Evolutionary conservation across 805 yeast species (phyloP), one percentile per base, ranked within the genome.

Genomic region (Candida alai): DNA sequence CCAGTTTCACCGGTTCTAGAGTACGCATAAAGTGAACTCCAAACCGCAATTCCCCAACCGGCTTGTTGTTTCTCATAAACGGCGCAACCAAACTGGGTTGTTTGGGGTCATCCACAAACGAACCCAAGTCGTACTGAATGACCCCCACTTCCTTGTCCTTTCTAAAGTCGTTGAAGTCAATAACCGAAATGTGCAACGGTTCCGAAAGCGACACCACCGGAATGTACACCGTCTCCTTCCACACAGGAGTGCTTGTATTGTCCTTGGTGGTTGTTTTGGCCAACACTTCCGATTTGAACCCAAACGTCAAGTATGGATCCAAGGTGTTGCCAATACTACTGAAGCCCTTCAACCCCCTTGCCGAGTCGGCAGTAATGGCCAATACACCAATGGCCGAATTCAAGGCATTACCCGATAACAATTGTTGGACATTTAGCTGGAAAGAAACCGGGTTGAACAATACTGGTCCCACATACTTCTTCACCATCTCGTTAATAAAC

Each of bases 371-470:
- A 19, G 73, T 76, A 27, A 93, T 58, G 28, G 80, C 81, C 42
- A 93, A 62, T 20, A 93, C 84, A 62, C 99, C 99, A 47, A 87
- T 70, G 5, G 97, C 82, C 23, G 90, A 76, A 50, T 80, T 80
- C 35, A 77, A 58, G 28, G 90, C 80, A 40, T 78, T 74, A 51
- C 96, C 96, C 14, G 94, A 82, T 48, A 90, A 59, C 54, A 93
- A 65, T 62, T 88, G 96, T 54, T 94, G 95, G 29, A 93, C 74
- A 51, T 94, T 93, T 54, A 93, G 65, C 65, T 93, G 95, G 70
- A 89, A 84, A 3, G 96, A 87, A 44, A 93, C 80, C 10, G 99
- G 99, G 28, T 84, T 71, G 50, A 86, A 83, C 31, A 90, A 53
- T 67, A 93, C 76, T 19, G 97, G 93, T 7, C 97, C 97, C 34